Percentiles rank a stretch among this genome's conserved stretches.
phyloP scores from a whole-genome alignment of 2,329 filamentous ascomycete genomes.

The Penicillium brevicompactum region DNA sequence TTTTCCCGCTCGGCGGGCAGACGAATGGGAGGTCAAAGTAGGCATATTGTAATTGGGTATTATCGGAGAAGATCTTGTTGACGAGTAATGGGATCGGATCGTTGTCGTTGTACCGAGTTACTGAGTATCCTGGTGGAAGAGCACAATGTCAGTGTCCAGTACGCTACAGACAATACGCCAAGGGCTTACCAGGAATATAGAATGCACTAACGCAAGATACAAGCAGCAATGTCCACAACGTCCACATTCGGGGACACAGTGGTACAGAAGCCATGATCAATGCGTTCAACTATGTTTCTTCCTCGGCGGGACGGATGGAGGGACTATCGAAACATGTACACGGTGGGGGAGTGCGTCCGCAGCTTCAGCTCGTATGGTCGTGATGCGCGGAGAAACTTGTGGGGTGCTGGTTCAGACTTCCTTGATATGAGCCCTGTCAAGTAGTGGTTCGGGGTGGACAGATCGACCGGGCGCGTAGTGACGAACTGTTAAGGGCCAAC shows the following conservation, averaged over 20 bases:
- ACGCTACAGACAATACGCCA: background rate
- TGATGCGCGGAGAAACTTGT: background rate
- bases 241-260: slow-evolving; percentile 22
- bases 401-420: background rate
- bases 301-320: slow-evolving; percentile 12
- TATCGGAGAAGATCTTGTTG: slow-evolving; percentile 90
- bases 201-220: slow-evolving; percentile 65
- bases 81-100: slow-evolving; percentile 82
- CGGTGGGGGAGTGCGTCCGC: slow-evolving; percentile 1
- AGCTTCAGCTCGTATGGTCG: background rate
- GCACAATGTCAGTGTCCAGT: slow-evolving; percentile 11
- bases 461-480: slow-evolving; percentile 6
- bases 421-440: background rate
- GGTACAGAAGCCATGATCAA: slow-evolving; percentile 19
- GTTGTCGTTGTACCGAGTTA: slow-evolving; percentile 74
- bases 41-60: slow-evolving; percentile 87
- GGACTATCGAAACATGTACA: slow-evolving; percentile 14
- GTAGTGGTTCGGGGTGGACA: background rate
- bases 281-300: slow-evolving; percentile 5
- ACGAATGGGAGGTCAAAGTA: slow-evolving; percentile 88
- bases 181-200: slow-evolving; percentile 75
- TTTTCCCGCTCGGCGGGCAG: slow-evolving; percentile 73
- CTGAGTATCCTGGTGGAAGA: slow-evolving; percentile 70
- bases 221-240: slow-evolving; percentile 19
- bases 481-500: background rate